phyloP scores from a whole-genome alignment of 1,284 basidiomycete genomes.

The Testicularia cyperi region DNA sequence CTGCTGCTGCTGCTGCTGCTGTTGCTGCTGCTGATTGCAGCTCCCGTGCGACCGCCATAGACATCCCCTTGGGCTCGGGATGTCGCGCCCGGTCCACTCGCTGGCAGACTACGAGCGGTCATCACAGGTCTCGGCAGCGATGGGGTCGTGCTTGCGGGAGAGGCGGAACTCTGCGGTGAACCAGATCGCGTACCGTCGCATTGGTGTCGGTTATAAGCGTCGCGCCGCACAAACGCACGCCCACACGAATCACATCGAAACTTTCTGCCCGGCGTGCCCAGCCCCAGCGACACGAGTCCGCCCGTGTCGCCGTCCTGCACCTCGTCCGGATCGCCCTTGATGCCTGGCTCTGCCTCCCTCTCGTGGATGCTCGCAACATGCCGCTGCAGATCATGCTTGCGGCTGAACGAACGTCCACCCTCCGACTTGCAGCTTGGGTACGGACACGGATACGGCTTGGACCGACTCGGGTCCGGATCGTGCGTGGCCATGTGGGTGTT shows the following conservation, averaged over 20 bases:
- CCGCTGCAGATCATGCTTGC: constrained; percentile 83
- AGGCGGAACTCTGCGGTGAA: constrained; percentile 9
- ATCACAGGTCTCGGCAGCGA: too few species aligned
- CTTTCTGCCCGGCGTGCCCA: constrained; percentile 54
- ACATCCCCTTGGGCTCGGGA: not conserved
- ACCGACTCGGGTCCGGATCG: constrained; percentile 71
- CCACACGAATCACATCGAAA: constrained; percentile 54
- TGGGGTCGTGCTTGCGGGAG: constrained; percentile 14
- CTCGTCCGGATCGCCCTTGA: constrained; percentile 43
- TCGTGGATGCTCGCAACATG: constrained; percentile 79
- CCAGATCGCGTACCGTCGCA: constrained; percentile 35
- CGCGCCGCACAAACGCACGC: constrained; percentile 52
- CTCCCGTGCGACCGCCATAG: too few species aligned
- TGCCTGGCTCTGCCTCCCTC: constrained; percentile 50
- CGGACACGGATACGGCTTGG: constrained; percentile 80
- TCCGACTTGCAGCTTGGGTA: constrained; percentile 68
- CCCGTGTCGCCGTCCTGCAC: constrained; percentile 33
- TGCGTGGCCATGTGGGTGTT: constrained; percentile 88
- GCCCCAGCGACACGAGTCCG: constrained; percentile 45
- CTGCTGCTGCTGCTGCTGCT: constrained; percentile 3
- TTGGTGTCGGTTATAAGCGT: constrained; percentile 50
- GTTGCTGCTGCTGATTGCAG: too few species aligned
- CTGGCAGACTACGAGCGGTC: constrained; percentile 1
- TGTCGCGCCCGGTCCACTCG: constrained; percentile 1
- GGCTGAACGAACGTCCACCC: constrained; percentile 75